Evolutionary conservation across 176 grass and related monocot genomes (phyloP).

Genomic region (maize (Zea mays)): Zm-B73-REFERENCE-NAM-5.0 NC_050101.1:169580501-169581000

Average conservation of each 20-base stretch:
- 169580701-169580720: constrained; percentile 42
- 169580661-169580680: background rate
- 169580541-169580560: too few relatives aligned
- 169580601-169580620: too few relatives aligned
- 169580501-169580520: too few relatives aligned
- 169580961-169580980: background rate
- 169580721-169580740: constrained; percentile 40
- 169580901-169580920: constrained; percentile 87
- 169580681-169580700: constrained; percentile 24
- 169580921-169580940: constrained; percentile 79
- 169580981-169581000: background rate
- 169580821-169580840: background rate
- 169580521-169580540: too few relatives aligned
- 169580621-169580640: too few relatives aligned
- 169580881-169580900: constrained; percentile 71
- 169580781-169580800: background rate
- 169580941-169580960: background rate
- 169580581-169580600: too few relatives aligned
- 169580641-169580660: too few relatives aligned
- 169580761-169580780: background rate
- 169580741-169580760: background rate
- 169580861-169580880: constrained; percentile 49
- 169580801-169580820: background rate
- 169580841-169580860: constrained; percentile 20
- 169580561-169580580: too few relatives aligned